Evolutionary conservation across 306 rosid species (phyloP).

Genomic region (Pyrus bretschneideri): DNA sequence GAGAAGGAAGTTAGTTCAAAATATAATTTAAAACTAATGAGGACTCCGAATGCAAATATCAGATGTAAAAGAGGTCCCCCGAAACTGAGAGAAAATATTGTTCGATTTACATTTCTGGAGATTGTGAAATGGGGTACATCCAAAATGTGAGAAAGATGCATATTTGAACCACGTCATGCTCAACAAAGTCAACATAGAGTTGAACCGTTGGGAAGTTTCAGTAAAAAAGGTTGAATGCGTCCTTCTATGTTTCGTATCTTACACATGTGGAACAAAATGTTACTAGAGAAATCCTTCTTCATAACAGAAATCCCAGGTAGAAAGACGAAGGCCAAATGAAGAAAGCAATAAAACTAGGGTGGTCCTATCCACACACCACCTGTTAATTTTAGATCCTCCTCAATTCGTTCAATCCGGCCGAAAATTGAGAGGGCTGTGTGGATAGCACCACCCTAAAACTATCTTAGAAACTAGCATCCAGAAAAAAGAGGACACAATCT

Average conservation of each 20-base stretch:
- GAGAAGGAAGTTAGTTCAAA: neutral
- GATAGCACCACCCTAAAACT: too few relatives aligned
- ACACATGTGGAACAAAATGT: neutral
- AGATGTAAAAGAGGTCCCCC: neutral
- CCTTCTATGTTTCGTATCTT: neutral
- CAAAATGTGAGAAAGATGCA: neutral
- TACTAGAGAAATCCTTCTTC: neutral
- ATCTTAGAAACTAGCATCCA: neutral
- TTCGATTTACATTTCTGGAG: neutral
- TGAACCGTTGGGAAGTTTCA: neutral
- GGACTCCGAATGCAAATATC: neutral
- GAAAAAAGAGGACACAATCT: neutral
- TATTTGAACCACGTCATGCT: neutral
- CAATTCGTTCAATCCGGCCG: too few relatives aligned
- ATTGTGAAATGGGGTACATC: neutral
- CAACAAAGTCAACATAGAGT: neutral
- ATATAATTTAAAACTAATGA: neutral
- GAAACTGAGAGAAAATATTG: neutral
- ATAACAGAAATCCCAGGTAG: neutral
- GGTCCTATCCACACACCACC: neutral
- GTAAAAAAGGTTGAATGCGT: neutral
- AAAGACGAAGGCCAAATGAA: neutral
- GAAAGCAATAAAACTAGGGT: neutral
- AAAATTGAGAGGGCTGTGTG: too few relatives aligned
- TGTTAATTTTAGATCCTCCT: too few relatives aligned